Evolutionary conservation across 768 basidiomycete genomes (phyloP), one percentile per base, ranked within the genome.

Genomic region (Lenzites betulinus): DNA sequence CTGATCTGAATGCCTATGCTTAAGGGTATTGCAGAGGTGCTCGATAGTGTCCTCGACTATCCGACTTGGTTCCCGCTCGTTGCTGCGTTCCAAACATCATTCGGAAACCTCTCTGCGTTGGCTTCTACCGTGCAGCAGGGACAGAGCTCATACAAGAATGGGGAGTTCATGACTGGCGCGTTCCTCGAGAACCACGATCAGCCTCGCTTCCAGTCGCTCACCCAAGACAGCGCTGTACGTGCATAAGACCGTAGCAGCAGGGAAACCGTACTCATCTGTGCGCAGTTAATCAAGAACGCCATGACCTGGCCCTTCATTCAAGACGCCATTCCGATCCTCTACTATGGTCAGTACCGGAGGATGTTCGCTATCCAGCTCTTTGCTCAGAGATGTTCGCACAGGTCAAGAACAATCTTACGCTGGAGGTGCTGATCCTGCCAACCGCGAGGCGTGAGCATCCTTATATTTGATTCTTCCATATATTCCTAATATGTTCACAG

Each of bases 181-280:
- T 83, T 83, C 72, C 70, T 83, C 43, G 82, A 83, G 68, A 84
- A 84, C 66, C 82, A 83, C 50, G 83, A 84, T 63, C 76, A 82
- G 54, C 78, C 82, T 11, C 77, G 82, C 18, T 81, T 84, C 60
- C 71, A 69, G 33, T 78, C 77, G 6, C 46, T 76, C 42, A 78
- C 78, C 16, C 69, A 70, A 30, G 83, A 83, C 64, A 66, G 72
- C 2, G 74, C 75, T 57, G 78, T 80, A 66, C 26, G 77, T 70
- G n/a, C 20, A n/a, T 41, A 12, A 3, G 5, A 28, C 20, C 44
- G 39, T 33, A 23, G 16, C 18, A 7, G 12, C 15, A 12, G 8
- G 44, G 15, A 25, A 9, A 46, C 22, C n/a, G 23, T 25, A 12
- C 25, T 56, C 18, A 42, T 15, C 3, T 8, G 12, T 16, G 30